Conservation (phyloP, 2,329 filamentous ascomycete species). For the Sclerotinia glacialis region DNA sequence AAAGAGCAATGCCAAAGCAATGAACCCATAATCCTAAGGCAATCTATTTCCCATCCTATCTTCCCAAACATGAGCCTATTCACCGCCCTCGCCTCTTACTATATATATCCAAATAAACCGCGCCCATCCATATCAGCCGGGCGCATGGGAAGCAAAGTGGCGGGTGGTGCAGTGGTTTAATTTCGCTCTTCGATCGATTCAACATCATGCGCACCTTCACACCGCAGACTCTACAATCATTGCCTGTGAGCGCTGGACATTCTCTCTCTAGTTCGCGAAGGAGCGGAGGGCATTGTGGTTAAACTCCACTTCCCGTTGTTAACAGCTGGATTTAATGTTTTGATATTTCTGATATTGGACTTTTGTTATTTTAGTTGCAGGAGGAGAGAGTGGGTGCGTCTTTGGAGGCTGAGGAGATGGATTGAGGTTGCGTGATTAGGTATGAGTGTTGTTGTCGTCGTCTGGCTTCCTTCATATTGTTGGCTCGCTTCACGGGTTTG, state of each 20-base stretch:
- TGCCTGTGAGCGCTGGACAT: too few relatives aligned
- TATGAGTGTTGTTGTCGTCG: neutral
- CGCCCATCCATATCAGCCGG: neutral
- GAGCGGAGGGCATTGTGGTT: too few relatives aligned
- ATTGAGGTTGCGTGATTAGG: slow-evolving; percentile 33
- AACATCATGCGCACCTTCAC: neutral
- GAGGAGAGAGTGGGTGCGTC: slow-evolving; percentile 39
- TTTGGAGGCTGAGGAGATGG: slow-evolving; percentile 37
- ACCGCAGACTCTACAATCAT: neutral
- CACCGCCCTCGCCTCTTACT: neutral
- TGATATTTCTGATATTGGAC: neutral
- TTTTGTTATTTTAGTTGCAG: neutral
- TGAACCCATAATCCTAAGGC: neutral
- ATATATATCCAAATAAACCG: neutral
- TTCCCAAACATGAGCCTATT: neutral
- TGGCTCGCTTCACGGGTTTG: neutral
- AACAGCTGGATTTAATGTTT: neutral
- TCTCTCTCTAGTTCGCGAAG: too few relatives aligned
- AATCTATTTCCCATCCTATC: neutral
- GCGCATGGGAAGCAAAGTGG: neutral
- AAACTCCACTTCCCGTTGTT: neutral
- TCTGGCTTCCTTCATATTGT: neutral
- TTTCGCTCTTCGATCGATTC: slow-evolving; percentile 2
- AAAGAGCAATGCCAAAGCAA: neutral
- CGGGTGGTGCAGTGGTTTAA: neutral